Percentiles rank a stretch among this genome's conserved stretches.
phyloP scores from a whole-genome alignment of 2,329 filamentous ascomycete species.

The Aspergillus pseudoglaucus region DNA sequence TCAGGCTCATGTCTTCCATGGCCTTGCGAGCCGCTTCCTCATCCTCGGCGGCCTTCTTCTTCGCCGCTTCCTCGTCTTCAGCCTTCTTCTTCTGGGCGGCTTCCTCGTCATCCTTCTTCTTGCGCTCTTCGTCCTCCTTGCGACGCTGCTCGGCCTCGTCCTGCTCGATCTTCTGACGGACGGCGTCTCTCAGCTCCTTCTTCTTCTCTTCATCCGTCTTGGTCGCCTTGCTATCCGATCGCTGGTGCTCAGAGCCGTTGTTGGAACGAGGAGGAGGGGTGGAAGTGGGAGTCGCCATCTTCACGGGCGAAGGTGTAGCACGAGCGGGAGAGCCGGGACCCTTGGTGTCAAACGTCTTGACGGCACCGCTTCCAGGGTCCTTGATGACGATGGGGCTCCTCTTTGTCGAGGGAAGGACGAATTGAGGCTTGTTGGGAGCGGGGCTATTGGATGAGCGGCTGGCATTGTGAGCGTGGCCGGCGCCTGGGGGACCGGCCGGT shows the following conservation, averaged over 20 bases:
- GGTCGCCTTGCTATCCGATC: slow-evolving; percentile 61
- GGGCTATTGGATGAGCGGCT: slow-evolving; percentile 51
- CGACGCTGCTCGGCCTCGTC: slow-evolving; percentile 48
- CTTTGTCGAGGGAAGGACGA: slow-evolving; percentile 58
- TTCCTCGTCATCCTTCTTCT: slow-evolving; percentile 25
- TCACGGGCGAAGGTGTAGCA: slow-evolving; percentile 52
- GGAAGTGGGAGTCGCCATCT: slow-evolving; percentile 62
- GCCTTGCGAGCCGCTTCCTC: slow-evolving; percentile 16
- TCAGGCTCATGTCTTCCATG: slow-evolving; percentile 18
- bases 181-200: slow-evolving; percentile 60
- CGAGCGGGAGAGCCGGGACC: slow-evolving; percentile 56
- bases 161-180: slow-evolving; percentile 49
- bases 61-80: slow-evolving; percentile 23
- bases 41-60: slow-evolving; percentile 22
- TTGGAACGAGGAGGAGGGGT: slow-evolving; percentile 73
- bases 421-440: slow-evolving; percentile 56
- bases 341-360: slow-evolving; percentile 61
- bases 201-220: slow-evolving; percentile 79
- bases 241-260: slow-evolving; percentile 60
- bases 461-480: slow-evolving; percentile 43
- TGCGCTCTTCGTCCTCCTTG: slow-evolving; percentile 41
- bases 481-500: slow-evolving; percentile 44
- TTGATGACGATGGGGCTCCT: slow-evolving; percentile 78
- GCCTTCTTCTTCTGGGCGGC: slow-evolving; percentile 23
- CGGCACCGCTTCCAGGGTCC: slow-evolving; percentile 69